Base-by-base conservation (phyloP, 768 basidiomycete species). In the Pleurotus tuoliensis region DNA sequence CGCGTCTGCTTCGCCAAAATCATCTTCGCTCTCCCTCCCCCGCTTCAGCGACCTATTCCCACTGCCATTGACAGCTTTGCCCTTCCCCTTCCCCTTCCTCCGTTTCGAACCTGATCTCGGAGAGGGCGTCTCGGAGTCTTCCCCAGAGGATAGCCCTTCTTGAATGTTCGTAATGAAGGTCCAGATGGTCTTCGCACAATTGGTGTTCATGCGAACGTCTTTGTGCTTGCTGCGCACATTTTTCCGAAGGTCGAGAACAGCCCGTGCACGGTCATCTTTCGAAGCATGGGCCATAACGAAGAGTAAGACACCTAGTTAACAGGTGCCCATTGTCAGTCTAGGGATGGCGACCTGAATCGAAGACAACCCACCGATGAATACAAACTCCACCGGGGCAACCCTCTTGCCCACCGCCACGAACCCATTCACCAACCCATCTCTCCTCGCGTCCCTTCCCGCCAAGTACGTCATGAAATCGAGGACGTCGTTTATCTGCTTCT, bases 351-450 rank as follows among this genome's bases (percentile, higher is more conserved):
- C 24, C 5, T 25, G 24, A 25, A 25, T 25, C 24, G 4, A 25
- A 25, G 24, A 25, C 16, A 11, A 70, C 77, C 58, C 64, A 92
- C 92, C 89, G 41, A 91, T 84, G 67, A 88, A 92, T 30, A 92
- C 82, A 65, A 93, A 89, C 64, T 91, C 87, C 6, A 86, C 82
- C 1, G 88, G 88, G 1, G 88, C 83, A 40, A 92, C 77, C 24
- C 83, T 78, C 58, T 82, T 79, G 56, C 73, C 71, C n/a, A 88
- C 77, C 22, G 75, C 70, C 15, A 59, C 71, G 61, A 91, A 86
- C 2, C 75, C 83, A 11, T 65, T 58, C n/a, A 77, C 79, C 34
- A 81, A 69, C 11, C 30, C 30, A 34, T 34, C 30, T 11, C 30
- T 34, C 25, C n/a, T 22, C 5, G 63, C 44, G 0, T 57, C 18